Evolutionary conservation across 129 eudicot species (phyloP).

Genomic region (Flaveria bidentis): DNA sequence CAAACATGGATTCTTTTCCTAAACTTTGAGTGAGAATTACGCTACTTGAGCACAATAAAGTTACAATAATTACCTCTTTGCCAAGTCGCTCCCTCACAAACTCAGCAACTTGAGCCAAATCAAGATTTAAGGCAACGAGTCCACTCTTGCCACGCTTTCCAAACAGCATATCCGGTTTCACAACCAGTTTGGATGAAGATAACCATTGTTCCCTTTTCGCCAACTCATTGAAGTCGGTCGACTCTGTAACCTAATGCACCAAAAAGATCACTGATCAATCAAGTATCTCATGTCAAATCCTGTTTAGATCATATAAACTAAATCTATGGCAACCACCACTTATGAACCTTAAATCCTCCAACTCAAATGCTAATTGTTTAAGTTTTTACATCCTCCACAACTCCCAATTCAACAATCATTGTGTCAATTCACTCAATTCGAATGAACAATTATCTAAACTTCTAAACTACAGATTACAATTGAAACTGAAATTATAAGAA

Average conservation of each 20-base stretch:
- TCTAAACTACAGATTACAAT: background rate
- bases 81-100: slow-evolving; percentile 92
- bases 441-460: background rate
- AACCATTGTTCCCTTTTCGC: slow-evolving; percentile 86
- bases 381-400: background rate
- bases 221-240: slow-evolving; percentile 72
- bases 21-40: background rate
- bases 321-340: slow-evolving; percentile 5
- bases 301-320: background rate
- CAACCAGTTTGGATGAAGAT: slow-evolving; percentile 79
- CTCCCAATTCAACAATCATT: background rate
- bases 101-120: slow-evolving; percentile 75
- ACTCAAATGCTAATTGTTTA: background rate
- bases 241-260: slow-evolving; percentile 64
- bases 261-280: slow-evolving; percentile 17
- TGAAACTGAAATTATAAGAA: background rate
- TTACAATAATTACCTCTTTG: slow-evolving; percentile 57
- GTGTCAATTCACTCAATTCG: background rate
- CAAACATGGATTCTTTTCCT: background rate
- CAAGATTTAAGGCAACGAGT: slow-evolving; percentile 87
- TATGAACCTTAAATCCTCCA: slow-evolving; percentile 4
- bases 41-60: background rate
- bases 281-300: background rate
- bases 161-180: slow-evolving; percentile 94
- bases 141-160: slow-evolving; percentile 99